Percentiles rank a stretch among this genome's conserved stretches.
Conservation (phyloP, 2,329 filamentous ascomycete species). For the Trichoderma oligosporum region DNA sequence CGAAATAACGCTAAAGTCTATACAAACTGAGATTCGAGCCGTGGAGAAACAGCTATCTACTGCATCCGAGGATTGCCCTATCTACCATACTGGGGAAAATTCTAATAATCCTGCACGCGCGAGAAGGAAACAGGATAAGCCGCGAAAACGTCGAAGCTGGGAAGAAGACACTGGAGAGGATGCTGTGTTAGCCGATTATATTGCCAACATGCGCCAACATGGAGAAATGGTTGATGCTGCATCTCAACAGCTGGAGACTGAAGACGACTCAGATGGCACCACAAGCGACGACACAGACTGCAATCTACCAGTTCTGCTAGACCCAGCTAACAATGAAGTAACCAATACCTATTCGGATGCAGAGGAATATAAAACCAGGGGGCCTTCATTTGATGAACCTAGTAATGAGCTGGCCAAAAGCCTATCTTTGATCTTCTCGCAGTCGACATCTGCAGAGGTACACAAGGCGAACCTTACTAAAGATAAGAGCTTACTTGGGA, state of each 20-base stretch:
- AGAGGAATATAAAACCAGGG: background rate
- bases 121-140: slow-evolving; percentile 21
- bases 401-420: background rate
- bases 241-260: slow-evolving; percentile 46
- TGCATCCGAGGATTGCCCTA: background rate
- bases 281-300: background rate
- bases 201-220: slow-evolving; percentile 58
- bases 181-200: slow-evolving; percentile 63
- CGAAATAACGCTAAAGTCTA: slow-evolving; percentile 27
- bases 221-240: slow-evolving; percentile 58
- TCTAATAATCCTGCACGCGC: slow-evolving; percentile 11
- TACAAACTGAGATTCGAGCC: background rate
- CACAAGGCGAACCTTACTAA: background rate
- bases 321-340: background rate
- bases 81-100: background rate
- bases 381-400: background rate
- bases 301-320: background rate
- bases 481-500: background rate
- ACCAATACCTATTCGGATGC: background rate
- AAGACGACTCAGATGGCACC: slow-evolving; percentile 25
- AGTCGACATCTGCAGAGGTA: background rate
- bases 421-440: background rate
- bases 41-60: background rate
- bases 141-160: slow-evolving; percentile 22
- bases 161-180: slow-evolving; percentile 43